A percentile compares a stretch with the other conserved stretches of the same genome.
These are phyloP conservation scores for Cyclotella baltica DNA, from an alignment of 108 stramenopile species.

Conservation along the genomic window DNA sequence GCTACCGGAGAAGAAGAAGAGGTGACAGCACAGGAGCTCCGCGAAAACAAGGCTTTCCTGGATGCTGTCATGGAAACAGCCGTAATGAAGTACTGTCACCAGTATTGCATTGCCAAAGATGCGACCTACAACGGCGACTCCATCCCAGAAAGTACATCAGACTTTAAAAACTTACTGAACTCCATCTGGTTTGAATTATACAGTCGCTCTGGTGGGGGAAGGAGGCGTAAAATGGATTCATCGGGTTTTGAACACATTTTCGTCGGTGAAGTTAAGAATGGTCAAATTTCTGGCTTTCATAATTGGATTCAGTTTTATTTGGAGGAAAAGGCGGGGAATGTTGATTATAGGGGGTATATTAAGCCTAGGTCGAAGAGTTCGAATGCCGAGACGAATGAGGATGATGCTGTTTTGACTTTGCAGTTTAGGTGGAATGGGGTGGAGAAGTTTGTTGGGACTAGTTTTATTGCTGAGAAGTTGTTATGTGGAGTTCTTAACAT, in stretches of 20 bases:
- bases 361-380: conserved; percentile 64
- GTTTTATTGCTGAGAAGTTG: conserved; percentile 58
- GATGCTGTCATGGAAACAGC: conserved; percentile 82
- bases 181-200: conserved; percentile 92
- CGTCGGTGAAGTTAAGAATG: conserved; percentile 89
- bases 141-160: conserved; percentile 60
- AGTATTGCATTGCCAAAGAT: conserved; percentile 68
- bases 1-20: conserved; percentile 68
- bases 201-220: conserved; percentile 61
- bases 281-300: conserved; percentile 83
- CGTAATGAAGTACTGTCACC: conserved; percentile 92
- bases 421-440: conserved; percentile 91
- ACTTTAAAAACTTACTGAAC: conserved; percentile 71
- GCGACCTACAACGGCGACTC: conserved; percentile 48
- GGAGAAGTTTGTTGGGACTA: conserved; percentile 84
- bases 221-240: conserved; percentile 64
- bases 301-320: conserved; percentile 94
- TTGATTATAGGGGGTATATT: conserved; percentile 92
- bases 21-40: conserved; percentile 62
- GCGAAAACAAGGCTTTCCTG: conserved; percentile 76
- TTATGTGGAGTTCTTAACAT: too few relatives aligned
- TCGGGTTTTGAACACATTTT: conserved; percentile 96
- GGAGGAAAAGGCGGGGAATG: conserved; percentile 80
- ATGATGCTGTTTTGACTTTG: conserved; percentile 83
- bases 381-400: conserved; percentile 66